Base-by-base conservation (phyloP, 169 alveolate species). In the Theileria annulata region DNA sequence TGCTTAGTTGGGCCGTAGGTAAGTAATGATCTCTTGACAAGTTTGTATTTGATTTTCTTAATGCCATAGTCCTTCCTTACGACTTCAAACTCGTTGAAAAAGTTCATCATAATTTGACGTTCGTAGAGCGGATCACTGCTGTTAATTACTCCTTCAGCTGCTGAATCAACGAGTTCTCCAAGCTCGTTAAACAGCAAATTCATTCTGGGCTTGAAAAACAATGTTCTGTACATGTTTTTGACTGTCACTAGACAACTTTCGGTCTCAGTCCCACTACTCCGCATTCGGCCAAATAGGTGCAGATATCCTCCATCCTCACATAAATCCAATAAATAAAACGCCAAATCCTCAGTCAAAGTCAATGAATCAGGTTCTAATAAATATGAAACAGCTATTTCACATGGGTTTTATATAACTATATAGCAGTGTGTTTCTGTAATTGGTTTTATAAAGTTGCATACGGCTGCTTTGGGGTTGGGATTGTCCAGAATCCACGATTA, bases 181-280 rank as follows among this genome's bases (percentile, higher is more conserved):
- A 28, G 42, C 42, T 82, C 80, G 19, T 66, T 69, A 33, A 84
- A 73, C 30, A 35, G 63, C n/a, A 84, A 42, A 25, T 84, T 84
- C 90, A 84, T 84, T 15, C 87, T 59, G 13, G 84, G 86, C 30
- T 84, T 84, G 63, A 84, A 84, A 37, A 77, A 84, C 49, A 84
- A 71, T 17, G 71, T 37, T 21, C 90, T 48, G 79, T 77, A 69
- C 77, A 76, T 69, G 47, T 84, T 69, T 8, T 71, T 76, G 0
- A 84, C 84, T 5, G 87, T 84, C 4, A 84, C 67, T 73, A 76
- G n/a, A 64, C 87, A 77, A 23, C 85, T 77, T 56, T 76, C 90
- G 27, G 90, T 84, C 10, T 17, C 67, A 17, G 31, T 66, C 6
- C 71, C 60, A 15, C 69, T 13, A 17, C 37, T 71, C 3, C 63